Base-by-base conservation (phyloP, 1,284 basidiomycete species). In the Apiotrichum sp. region DNA sequence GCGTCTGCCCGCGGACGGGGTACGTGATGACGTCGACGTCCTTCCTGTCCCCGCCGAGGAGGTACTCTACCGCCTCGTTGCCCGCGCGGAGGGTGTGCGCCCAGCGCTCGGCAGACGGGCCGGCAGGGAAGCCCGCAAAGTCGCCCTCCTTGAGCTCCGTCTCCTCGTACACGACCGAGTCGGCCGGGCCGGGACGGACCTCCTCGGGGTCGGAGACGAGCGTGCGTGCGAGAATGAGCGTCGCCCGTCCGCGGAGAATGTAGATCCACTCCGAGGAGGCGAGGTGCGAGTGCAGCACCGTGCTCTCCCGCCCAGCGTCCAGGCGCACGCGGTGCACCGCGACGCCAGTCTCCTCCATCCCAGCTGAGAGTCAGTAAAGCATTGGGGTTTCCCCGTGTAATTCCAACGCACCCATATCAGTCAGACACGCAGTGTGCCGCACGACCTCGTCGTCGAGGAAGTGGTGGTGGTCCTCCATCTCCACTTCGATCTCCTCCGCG, bases 191-290 rank as follows among this genome's bases (percentile, higher is more conserved):
- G 9, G 59, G 53, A n/a, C 50, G 50, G n/a, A 61, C 42, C 34
- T 61, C 59, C 46, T 55, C 53, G 11, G 39, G 39, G 32, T 53
- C 50, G 16, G n/a, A 10, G 6, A 29, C 38, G 29, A 51, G 34
- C 22, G 50, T 40, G 14, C 54, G 52, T 0, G 49, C 60, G 3
- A 67, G 59, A 2, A 55, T 45, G 22, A 66, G 60, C 13, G 45
- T 54, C 9, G 50, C 64, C 6, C 14, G 9, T 14, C 66, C 66
- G 5, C 50, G 33, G 22, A 65, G 59, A 16, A 68, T 52, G 58
- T 68, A 68, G 11, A 68, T 14, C 66, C 66, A 68, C 58, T 68
- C 66, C 9, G 52, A 45, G 41, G 62, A 57, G 22, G 55, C 33
- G 5, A 65, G 56, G 55, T 68, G 66, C 43, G 63, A 59, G 57